phyloP scores from a whole-genome alignment of 2,329 filamentous ascomycete genomes.

The Daldinia sp. region DNA sequence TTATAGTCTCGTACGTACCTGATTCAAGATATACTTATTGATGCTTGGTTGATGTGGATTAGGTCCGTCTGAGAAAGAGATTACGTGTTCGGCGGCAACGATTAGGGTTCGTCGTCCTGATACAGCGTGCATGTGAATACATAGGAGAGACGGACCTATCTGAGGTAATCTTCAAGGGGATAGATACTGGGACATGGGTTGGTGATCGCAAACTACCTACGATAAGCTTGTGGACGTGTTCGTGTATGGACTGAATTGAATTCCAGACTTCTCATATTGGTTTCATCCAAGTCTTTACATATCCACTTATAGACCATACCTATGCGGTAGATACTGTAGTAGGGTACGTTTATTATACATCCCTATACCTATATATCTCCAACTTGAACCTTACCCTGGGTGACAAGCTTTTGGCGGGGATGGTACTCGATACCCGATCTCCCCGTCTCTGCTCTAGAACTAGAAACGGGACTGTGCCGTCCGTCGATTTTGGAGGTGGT shows the following conservation, averaged over 20 bases:
- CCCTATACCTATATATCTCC: conserved; percentile 10
- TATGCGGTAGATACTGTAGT: too few relatives aligned
- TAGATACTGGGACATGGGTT: conserved; percentile 26
- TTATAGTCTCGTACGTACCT: conserved; percentile 16
- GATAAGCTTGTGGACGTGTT: conserved; percentile 23
- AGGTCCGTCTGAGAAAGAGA: conserved; percentile 10
- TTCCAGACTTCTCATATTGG: conserved; percentile 36
- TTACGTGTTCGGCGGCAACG: conserved; percentile 15
- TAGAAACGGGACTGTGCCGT: conserved; percentile 43
- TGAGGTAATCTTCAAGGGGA: conserved; percentile 31
- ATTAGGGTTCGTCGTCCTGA: conserved; percentile 17
- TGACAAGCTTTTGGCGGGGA: conserved; percentile 38
- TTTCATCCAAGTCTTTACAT: conserved; percentile 20
- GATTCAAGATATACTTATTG: conserved; percentile 4
- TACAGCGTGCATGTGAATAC: conserved; percentile 14
- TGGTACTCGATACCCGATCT: conserved; percentile 41
- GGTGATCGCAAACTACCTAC: conserved; percentile 36
- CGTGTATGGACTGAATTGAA: conserved; percentile 23
- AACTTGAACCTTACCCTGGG: conserved; percentile 29
- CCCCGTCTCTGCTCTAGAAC: conserved; percentile 37
- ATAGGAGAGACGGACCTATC: conserved; percentile 9
- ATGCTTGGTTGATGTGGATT: conserved; percentile 19
- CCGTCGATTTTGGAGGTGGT: conserved; percentile 35
- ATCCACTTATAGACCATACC: background rate
- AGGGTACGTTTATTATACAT: background rate